These are phyloP conservation scores for Russula ochroleuca DNA, from an alignment of 768 basidiomycete genomes.

Conservation along the genomic window DNA sequence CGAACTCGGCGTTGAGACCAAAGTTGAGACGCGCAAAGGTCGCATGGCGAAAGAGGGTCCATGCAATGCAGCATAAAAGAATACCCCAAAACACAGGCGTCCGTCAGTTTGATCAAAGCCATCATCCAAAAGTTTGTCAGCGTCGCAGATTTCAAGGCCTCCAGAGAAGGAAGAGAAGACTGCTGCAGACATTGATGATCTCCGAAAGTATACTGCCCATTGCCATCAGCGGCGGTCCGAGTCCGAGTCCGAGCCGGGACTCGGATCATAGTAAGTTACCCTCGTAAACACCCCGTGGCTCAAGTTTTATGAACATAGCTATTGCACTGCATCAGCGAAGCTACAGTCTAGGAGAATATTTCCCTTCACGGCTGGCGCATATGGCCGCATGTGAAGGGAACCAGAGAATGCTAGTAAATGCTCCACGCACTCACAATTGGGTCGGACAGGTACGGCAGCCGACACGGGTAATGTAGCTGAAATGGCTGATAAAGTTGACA, in stretches of 20 bases:
- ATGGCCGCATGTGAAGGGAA: too few species aligned
- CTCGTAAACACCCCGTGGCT: conserved; percentile 90
- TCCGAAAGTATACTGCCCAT: conserved; percentile 49
- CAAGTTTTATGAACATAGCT: conserved; percentile 97
- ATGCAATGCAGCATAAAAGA: conserved; percentile 82
- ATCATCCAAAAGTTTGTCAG: conserved; percentile 84
- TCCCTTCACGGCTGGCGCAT: too few species aligned
- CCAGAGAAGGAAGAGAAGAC: conserved; percentile 73
- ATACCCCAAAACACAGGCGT: conserved; percentile 93
- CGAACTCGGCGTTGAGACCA: conserved; percentile 82
- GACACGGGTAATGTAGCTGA: too few species aligned
- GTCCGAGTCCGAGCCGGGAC: too few species aligned
- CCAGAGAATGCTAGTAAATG: too few species aligned
- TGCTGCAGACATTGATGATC: conserved; percentile 36
- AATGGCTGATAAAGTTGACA: too few species aligned
- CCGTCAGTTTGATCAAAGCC: conserved; percentile 83
- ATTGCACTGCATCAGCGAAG: conserved; percentile 82
- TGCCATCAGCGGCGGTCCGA: conserved; percentile 78
- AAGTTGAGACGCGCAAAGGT: conserved; percentile 79
- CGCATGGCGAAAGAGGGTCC: conserved; percentile 86
- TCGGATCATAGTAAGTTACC: too few species aligned
- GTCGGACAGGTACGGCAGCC: too few species aligned
- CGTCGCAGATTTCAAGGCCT: conserved; percentile 73
- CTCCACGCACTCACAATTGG: too few species aligned
- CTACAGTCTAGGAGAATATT: too few species aligned